Evolutionary conservation across 306 rosid genomes (phyloP).

Genomic region (Datisca glomerata): DNA sequence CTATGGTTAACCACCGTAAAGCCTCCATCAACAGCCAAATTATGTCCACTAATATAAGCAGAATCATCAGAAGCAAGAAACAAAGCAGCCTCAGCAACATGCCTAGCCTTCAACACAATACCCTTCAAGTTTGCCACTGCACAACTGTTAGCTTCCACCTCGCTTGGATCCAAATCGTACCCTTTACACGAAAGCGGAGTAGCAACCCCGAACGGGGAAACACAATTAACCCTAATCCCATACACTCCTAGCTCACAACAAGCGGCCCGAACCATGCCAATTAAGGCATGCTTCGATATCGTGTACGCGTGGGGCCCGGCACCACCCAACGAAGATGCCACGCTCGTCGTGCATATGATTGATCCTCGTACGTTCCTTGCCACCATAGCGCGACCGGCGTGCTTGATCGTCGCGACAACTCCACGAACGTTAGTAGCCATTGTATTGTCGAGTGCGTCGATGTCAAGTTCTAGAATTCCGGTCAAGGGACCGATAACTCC

Average conservation of each 20-base stretch:
- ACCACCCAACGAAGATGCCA: constrained; percentile 54
- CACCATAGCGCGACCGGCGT: constrained; percentile 67
- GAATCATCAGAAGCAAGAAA: constrained; percentile 82
- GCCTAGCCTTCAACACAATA: constrained; percentile 48
- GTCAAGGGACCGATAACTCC: constrained; percentile 52
- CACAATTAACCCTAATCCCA: constrained; percentile 72
- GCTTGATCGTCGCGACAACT: constrained; percentile 53
- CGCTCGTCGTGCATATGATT: constrained; percentile 73
- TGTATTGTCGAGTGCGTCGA: constrained; percentile 41
- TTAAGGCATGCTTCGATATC: constrained; percentile 51
- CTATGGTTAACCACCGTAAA: constrained; percentile 39
- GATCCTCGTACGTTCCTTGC: constrained; percentile 35
- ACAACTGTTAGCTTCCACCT: constrained; percentile 33
- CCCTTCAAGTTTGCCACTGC: constrained; percentile 57
- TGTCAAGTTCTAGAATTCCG: constrained; percentile 58
- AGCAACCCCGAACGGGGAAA: constrained; percentile 80
- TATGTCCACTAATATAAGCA: constrained; percentile 61
- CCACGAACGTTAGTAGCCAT: constrained; percentile 68
- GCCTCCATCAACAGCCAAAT: constrained; percentile 78
- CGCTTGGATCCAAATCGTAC: constrained; percentile 28
- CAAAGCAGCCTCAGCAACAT: constrained; percentile 71
- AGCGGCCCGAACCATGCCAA: constrained; percentile 54
- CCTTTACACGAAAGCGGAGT: constrained; percentile 58
- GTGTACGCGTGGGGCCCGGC: constrained; percentile 58
- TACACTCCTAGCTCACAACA: constrained; percentile 65